A percentile compares a stretch with the other conserved stretches of the same genome.
Conservation (phyloP, 345 rosid genomes). For the Sapria himalayana region DNA sequence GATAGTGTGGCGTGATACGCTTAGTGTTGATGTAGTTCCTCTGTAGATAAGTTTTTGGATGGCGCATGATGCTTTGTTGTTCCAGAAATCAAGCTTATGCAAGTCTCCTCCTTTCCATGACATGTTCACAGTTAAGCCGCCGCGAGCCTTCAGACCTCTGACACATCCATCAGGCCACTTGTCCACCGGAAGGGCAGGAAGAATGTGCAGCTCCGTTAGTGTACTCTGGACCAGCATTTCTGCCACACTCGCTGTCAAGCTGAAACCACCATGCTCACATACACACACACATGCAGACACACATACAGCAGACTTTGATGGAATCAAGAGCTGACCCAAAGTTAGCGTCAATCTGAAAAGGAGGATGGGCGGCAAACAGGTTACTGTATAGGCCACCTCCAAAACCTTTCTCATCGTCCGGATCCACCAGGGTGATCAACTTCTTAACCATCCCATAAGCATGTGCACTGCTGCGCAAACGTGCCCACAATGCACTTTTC, state of each 20-base stretch:
- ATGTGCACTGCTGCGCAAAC: slow-evolving; percentile 43
- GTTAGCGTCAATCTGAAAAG: slow-evolving; percentile 96
- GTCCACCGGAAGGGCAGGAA: slow-evolving; percentile 63
- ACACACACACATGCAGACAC: background rate
- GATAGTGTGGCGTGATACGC: slow-evolving; percentile 22
- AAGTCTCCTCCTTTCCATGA: slow-evolving; percentile 66
- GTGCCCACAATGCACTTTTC: slow-evolving; percentile 87
- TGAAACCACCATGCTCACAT: slow-evolving; percentile 11
- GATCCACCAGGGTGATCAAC: slow-evolving; percentile 58
- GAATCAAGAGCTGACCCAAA: slow-evolving; percentile 40
- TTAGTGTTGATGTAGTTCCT: slow-evolving; percentile 19
- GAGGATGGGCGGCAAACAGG: slow-evolving; percentile 87
- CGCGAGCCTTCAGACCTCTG: slow-evolving; percentile 65
- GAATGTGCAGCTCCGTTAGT: slow-evolving; percentile 37
- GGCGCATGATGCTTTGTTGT: slow-evolving; percentile 18
- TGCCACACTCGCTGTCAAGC: slow-evolving; percentile 53
- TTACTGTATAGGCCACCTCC: slow-evolving; percentile 77
- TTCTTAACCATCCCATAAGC: slow-evolving; percentile 61
- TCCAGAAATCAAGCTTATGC: slow-evolving; percentile 35
- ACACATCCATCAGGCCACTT: slow-evolving; percentile 61
- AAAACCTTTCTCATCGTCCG: slow-evolving; percentile 30
- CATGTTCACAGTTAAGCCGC: slow-evolving; percentile 45
- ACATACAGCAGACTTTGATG: background rate
- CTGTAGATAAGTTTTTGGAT: slow-evolving; percentile 26
- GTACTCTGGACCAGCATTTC: slow-evolving; percentile 91